Conservation (phyloP, 202 grass and related monocot genomes). For the Schoenoplectus triqueter region DNA sequence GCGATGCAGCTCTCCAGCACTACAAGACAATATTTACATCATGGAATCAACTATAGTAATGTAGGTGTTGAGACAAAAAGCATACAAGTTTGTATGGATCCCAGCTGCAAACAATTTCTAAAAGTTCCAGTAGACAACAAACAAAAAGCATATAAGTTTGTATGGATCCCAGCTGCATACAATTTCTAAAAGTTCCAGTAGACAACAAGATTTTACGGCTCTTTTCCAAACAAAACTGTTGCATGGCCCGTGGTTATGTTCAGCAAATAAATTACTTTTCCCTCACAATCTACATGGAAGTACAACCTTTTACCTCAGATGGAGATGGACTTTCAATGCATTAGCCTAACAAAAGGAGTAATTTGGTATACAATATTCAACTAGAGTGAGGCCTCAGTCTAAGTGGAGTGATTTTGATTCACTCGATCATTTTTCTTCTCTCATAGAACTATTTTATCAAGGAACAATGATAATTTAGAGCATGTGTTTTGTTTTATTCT, state of each 20-base stretch:
- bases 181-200: conserved; percentile 5
- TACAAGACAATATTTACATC: conserved; percentile 44
- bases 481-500: neutral
- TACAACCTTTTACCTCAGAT: neutral
- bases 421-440: neutral
- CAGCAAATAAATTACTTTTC: conserved; percentile 17
- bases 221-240: neutral
- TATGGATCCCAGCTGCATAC: neutral
- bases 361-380: conserved; percentile 17
- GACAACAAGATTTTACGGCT: neutral
- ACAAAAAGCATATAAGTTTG: conserved; percentile 20
- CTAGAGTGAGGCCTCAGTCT: neutral
- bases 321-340: neutral
- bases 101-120: neutral
- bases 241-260: neutral
- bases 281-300: neutral
- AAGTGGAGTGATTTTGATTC: conserved; percentile 11
- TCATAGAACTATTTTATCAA: conserved; percentile 6
- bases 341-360: conserved; percentile 12
- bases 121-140: neutral
- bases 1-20: conserved; percentile 94
- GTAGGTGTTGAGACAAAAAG: conserved; percentile 18
- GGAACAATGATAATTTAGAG: neutral
- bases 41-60: conserved; percentile 29
- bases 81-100: conserved; percentile 17